Conservation (phyloP, 139 green algal genomes). For the Picochlorum sp. region DNA sequence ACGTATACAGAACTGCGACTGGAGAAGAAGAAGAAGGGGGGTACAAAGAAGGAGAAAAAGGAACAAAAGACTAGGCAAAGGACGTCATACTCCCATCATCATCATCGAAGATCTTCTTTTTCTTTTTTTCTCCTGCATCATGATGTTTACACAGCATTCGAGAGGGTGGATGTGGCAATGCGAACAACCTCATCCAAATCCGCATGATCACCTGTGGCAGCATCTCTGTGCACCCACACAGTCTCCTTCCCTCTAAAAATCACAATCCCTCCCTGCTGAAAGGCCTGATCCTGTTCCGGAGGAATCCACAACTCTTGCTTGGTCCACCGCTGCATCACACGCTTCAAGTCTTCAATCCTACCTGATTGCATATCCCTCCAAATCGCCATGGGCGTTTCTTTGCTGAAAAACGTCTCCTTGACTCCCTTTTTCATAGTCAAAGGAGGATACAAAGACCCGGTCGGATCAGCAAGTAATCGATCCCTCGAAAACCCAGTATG, state of each 20-base stretch:
- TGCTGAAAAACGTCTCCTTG: slow-evolving; percentile 43
- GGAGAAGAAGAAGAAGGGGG: too few relatives aligned
- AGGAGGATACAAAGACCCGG: slow-evolving; percentile 58
- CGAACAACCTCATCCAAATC: slow-evolving; percentile 43
- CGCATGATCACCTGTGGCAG: slow-evolving; percentile 56
- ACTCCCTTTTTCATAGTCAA: slow-evolving; percentile 57
- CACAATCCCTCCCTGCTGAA: slow-evolving; percentile 47
- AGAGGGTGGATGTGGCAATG: neutral
- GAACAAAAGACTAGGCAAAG: too few relatives aligned
- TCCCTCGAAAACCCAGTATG: slow-evolving; percentile 60
- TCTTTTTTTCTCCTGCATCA: too few relatives aligned
- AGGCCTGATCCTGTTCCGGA: slow-evolving; percentile 47
- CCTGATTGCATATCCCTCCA: slow-evolving; percentile 33
- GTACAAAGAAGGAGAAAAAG: too few relatives aligned
- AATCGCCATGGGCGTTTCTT: slow-evolving; percentile 55
- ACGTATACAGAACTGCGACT: too few relatives aligned
- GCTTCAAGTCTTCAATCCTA: slow-evolving; percentile 41
- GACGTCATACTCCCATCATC: too few relatives aligned
- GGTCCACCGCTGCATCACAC: slow-evolving; percentile 32
- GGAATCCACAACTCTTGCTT: slow-evolving; percentile 68
- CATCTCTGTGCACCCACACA: slow-evolving; percentile 56
- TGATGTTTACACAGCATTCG: too few relatives aligned
- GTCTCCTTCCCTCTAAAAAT: slow-evolving; percentile 56
- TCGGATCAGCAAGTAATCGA: slow-evolving; percentile 69
- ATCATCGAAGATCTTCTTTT: too few relatives aligned